Percentiles rank a stretch among this genome's conserved stretches.
These are phyloP conservation scores for Geranium incanum DNA, from an alignment of 441 rosid species.

Conservation along the genomic window DNA sequence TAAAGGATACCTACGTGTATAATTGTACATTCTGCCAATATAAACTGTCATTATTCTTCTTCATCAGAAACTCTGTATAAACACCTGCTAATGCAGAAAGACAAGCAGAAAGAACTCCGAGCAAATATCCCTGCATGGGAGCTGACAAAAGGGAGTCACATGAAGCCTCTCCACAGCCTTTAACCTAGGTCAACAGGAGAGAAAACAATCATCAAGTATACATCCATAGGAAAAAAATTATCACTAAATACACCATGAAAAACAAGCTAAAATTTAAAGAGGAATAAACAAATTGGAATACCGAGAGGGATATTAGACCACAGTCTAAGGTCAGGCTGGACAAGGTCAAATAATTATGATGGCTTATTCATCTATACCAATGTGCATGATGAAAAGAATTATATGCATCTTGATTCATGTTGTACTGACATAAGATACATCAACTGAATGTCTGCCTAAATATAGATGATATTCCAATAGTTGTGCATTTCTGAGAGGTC, in stretches of 20 bases:
- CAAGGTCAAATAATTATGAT: not conserved
- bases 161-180: slow-evolving; percentile 67
- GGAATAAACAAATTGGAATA: too few species aligned
- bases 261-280: too few species aligned
- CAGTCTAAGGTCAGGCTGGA: too few species aligned
- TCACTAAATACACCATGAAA: too few species aligned
- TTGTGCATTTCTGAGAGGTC: not conserved
- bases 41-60: slow-evolving; percentile 71
- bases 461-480: not conserved
- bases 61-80: slow-evolving; percentile 78
- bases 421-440: not conserved
- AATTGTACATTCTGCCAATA: slow-evolving; percentile 87
- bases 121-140: slow-evolving; percentile 64
- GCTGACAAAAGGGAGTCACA: slow-evolving; percentile 71
- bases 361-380: not conserved
- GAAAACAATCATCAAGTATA: too few species aligned
- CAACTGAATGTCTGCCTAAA: not conserved
- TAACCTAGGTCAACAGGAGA: slow-evolving; percentile 35
- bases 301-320: too few species aligned
- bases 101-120: slow-evolving; percentile 65
- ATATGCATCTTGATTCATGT: not conserved
- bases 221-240: not conserved
- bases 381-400: not conserved
- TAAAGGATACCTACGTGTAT: slow-evolving; percentile 59
- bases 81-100: slow-evolving; percentile 76